Base-by-base conservation (phyloP, 306 rosid species). In the Cyamopsis tetragonoloba region DNA sequence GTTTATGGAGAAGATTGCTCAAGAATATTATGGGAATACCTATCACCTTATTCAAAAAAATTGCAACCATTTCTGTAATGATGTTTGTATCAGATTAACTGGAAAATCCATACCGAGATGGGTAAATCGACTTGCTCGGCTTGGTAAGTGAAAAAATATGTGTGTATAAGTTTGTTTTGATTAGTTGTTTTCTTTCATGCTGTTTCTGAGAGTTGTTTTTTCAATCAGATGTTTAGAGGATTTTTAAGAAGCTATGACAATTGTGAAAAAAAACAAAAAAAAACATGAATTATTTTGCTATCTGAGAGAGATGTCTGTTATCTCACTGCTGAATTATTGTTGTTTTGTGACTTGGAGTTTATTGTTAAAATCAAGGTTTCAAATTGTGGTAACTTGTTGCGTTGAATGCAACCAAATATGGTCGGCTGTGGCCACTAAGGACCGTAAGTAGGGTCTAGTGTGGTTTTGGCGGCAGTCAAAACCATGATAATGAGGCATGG, bases 121-220 rank as follows among this genome's bases (percentile, higher is more conserved):
- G 99, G 95, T 95, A 7, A 90, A 95, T 71, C 83, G 99, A 3
- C 97, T 90, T 15, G 99, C 99, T 55, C 84, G 97, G 56, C 73
- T 93, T 30, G 99, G 99, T 93, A 77, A 84, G 83, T 3, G 61
- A 47, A n/a, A n/a, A n/a, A n/a, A n/a, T n/a, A n/a, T 67, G 3
- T 66, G n/a, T 59, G 11, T 10, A 22, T 7, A 19, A 62, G 7
- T 12, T 6, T 27, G 44, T 19, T 50, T 31, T 39, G 43, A 35
- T 53, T 39, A 23, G 65, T 50, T 32, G 1, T 44, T 62, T 28
- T 49, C 58, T 71, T 44, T 44, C 53, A n/a, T 71, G 35, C 30
- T 50, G 23, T 61, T 49, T 43, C 50, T 37, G 0, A 38, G 50
- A 18, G 9, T 63, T 46, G 41, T 5, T 34, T 28, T 43, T 41